Percentiles rank a stretch among this genome's conserved stretches.
phyloP scores from a whole-genome alignment of 2,329 filamentous ascomycete genomes.

The Pestalotiopsis fici region DNA sequence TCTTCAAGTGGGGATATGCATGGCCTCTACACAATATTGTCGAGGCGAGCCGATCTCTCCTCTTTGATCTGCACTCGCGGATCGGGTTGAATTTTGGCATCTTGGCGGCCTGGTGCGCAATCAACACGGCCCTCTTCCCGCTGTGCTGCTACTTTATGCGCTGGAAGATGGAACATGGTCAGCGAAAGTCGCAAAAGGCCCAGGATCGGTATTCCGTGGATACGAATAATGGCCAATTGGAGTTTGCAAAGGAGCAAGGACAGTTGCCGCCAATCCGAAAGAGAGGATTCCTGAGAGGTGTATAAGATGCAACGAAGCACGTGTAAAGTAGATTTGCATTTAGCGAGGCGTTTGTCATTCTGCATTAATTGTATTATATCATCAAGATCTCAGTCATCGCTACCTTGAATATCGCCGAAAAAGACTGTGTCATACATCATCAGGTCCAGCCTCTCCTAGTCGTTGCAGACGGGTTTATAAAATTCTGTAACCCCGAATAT shows the following conservation, averaged over 20 bases:
- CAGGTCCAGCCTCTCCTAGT: too few relatives aligned
- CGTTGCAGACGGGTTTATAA: too few relatives aligned
- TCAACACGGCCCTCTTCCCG: conserved; percentile 56
- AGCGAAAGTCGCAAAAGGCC: conserved; percentile 21
- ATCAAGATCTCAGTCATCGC: too few relatives aligned
- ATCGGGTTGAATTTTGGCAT: conserved; percentile 64
- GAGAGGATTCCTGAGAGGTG: conserved; percentile 9
- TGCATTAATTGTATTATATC: too few relatives aligned
- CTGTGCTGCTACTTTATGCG: conserved; percentile 44
- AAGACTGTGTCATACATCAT: too few relatives aligned
- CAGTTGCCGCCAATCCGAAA: conserved; percentile 27
- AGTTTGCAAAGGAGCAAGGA: conserved; percentile 27
- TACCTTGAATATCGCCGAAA: too few relatives aligned
- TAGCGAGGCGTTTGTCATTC: neutral
- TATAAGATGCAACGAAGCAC: neutral
- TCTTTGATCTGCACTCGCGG: conserved; percentile 59
- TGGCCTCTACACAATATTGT: conserved; percentile 67
- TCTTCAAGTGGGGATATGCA: conserved; percentile 64
- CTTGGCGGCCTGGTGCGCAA: conserved; percentile 56
- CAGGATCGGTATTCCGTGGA: conserved; percentile 28
- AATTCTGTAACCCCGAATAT: neutral
- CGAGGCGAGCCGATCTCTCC: conserved; percentile 56
- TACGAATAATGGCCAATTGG: conserved; percentile 23
- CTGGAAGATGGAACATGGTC: conserved; percentile 36
- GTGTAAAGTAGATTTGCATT: neutral